Evolutionary conservation across 106 monocot species (phyloP), one percentile per base, ranked within the genome.

Genomic region (Xerophyta viscosa): DNA sequence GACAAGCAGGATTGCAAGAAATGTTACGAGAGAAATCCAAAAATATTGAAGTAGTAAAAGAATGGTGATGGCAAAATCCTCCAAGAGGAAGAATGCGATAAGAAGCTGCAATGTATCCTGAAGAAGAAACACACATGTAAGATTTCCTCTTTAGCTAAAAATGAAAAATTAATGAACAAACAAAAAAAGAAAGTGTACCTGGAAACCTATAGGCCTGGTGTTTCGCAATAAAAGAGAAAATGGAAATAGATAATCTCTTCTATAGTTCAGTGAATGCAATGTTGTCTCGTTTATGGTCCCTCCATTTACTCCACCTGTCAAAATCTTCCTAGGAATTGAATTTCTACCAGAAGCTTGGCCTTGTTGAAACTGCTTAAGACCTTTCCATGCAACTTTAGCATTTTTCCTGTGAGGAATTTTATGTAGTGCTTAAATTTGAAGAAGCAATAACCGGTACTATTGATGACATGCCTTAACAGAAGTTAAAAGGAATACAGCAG

Each of bases 1-100:
- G 61, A 92, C 57, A 56, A 92, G 68, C 56, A 92, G 68, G 30
- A 87, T 66, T 39, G 60, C 77, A 77, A 92, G 79, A 66, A 92
- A 87, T 60, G 77, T 65, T n/a, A 70, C 83, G 52, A 92, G 67
- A 42, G 87, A 92, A 20, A 87, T 83, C 92, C 92, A 92, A 54
- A 83, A 92, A 47, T 66, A 87, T 54, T 87, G 83, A 51, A 92
- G 37, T 48, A 92, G 52, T 33, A 56, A 77, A 27, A 92, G 83
- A 68, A 87, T 58, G 33, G 87, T 87, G 41, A 87, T 49, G 3
- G 71, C 31, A 37, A 83, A 74, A 75, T 92, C 92, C 53, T 72
- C 80, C 77, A 92, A 65, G 8, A 92, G 61, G 64, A 92, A 33
- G 37, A 79, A 43, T 56, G 67, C 74, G 27, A 92, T 82, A 23